These are phyloP conservation scores for Pneumocystis carinii DNA, from an alignment of 1,139 yeast species.

Conservation along the genomic window DNA sequence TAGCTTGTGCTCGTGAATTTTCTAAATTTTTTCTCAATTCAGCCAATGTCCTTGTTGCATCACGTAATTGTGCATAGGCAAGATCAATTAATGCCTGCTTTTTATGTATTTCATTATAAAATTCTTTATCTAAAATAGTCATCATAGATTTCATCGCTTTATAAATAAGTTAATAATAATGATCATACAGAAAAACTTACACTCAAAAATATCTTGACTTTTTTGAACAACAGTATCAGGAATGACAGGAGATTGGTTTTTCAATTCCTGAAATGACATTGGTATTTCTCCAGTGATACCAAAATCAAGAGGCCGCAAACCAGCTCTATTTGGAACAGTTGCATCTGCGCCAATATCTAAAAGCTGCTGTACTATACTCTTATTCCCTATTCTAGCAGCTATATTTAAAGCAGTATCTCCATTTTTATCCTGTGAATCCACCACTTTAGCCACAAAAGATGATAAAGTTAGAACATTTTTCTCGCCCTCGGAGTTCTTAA, in stretches of 20 bases:
- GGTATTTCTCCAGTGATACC: conserved; percentile 31
- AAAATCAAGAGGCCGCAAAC: conserved; percentile 73
- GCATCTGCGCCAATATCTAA: conserved; percentile 80
- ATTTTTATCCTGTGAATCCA: conserved; percentile 63
- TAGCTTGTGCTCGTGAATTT: conserved; percentile 29
- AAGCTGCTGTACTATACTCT: conserved; percentile 63
- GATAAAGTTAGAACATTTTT: conserved; percentile 25
- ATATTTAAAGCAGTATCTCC: conserved; percentile 83
- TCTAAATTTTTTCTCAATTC: conserved; percentile 33
- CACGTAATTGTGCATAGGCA: conserved; percentile 35
- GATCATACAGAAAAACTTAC: conserved; percentile 4
- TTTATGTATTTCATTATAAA: conserved; percentile 33
- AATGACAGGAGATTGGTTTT: conserved; percentile 1
- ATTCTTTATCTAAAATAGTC: conserved; percentile 27
- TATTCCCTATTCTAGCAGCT: conserved; percentile 78
- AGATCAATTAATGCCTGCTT: conserved; percentile 34
- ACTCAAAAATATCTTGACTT: conserved; percentile 30
- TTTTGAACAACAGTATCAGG: conserved; percentile 21
- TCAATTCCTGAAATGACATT: conserved; percentile 11
- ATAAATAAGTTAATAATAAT: neutral
- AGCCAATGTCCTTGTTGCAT: conserved; percentile 34
- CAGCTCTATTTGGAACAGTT: conserved; percentile 62
- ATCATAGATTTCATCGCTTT: conserved; percentile 28
- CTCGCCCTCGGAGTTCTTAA: conserved; percentile 30
- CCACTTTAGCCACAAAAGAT: conserved; percentile 49